Evolutionary conservation across 306 rosid genomes (phyloP).

Genomic region (Senna tora): DNA sequence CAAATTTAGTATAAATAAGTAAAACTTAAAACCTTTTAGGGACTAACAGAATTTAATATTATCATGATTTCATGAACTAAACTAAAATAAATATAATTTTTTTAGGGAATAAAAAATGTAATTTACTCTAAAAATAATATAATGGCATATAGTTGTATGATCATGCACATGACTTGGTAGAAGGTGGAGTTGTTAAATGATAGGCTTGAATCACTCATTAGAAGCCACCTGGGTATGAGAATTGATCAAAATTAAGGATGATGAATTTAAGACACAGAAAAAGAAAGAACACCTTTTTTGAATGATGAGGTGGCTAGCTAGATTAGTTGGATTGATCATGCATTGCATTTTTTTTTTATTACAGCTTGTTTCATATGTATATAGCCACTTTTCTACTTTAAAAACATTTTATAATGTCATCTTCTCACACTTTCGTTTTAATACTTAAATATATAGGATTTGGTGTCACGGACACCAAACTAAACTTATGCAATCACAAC

Average conservation of each 20-base stretch:
- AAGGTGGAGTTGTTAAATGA: slow-evolving; percentile 12
- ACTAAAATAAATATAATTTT: too few species aligned
- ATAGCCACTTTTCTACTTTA: not conserved
- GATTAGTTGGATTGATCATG: not conserved
- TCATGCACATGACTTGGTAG: not conserved
- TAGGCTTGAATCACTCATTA: not conserved
- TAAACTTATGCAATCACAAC: not conserved
- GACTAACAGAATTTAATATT: too few species aligned
- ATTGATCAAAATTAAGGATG: slow-evolving; percentile 3
- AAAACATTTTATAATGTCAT: not conserved
- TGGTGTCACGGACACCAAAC: not conserved
- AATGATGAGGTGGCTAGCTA: not conserved
- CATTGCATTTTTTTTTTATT: not conserved
- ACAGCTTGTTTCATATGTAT: not conserved
- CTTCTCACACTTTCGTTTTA: not conserved
- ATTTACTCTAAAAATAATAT: too few species aligned
- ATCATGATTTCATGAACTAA: too few species aligned
- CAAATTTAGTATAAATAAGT: too few species aligned
- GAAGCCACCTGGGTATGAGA: slow-evolving; percentile 22
- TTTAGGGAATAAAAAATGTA: too few species aligned
- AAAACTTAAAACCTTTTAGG: too few species aligned
- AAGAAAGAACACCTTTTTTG: slow-evolving; percentile 5
- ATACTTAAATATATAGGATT: not conserved
- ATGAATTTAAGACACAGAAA: not conserved
- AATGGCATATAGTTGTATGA: too few species aligned